Evolutionary conservation across 441 rosid species (phyloP), one percentile per base, ranked within the genome.

Genomic region (Euphorbia neoarborescens): DNA sequence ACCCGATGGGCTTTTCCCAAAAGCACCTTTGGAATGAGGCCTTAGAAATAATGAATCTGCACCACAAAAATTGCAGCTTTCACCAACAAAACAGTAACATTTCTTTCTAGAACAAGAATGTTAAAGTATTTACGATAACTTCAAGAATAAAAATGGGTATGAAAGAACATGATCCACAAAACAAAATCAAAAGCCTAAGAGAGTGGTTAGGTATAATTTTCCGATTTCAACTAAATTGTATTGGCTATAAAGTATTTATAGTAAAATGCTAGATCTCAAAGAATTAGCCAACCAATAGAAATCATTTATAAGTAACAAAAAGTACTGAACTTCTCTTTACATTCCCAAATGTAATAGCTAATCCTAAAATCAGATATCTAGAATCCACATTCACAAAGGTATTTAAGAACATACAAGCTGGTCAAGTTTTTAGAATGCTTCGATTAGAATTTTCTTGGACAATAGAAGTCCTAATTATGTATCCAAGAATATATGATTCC

Each of bases 41-140:
- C 76, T 79, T 68, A 81, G 62, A 77, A 82, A 78, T 30, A 81
- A 59, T 32, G 89, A 73, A 50, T 81, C 92, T 85, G 87, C 35
- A 62, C 37, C 54, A 60, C 62, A 74, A 69, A 70, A 32, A 32
- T 2, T 4, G 28, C 73, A 76, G 53, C 35, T 46, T 68, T 44
- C 67, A 78, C 20, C 68, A 79, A 62, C 59, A 71, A 27, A 74
- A n/a, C 19, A 46, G 20, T 69, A 24, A 12, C 20, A 20, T 4
- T 19, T 32, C 34, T 50, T 48, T 40, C 13, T 27, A 48, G 1
- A 28, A 54, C 8, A 32, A 20, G 30, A 19, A 61, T 1, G 60
- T n/a, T 3, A n/a, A 73, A 28, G 62, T 50, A 32, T n/a, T 65
- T 25, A 65, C 3, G 24, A 51, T 30, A 53, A 27, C 22, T 13